Conservation (phyloP, 345 rosid genomes). For the Salix arbutifolia region DNA sequence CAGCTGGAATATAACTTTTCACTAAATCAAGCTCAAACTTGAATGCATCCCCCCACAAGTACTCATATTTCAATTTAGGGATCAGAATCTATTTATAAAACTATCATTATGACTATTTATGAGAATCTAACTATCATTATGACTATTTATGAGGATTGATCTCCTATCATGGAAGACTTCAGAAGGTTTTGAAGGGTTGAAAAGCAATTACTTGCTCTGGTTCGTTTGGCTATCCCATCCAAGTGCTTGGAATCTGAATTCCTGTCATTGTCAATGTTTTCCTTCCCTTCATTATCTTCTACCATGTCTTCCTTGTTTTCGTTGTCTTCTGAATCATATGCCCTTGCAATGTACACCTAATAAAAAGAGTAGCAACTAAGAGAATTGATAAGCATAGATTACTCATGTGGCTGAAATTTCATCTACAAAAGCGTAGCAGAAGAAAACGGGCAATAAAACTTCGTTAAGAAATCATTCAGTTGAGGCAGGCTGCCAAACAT, state of each 20-base stretch:
- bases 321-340: constrained; percentile 17
- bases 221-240: constrained; percentile 28
- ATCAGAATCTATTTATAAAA: background rate
- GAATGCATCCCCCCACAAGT: too few species aligned
- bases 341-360: constrained; percentile 45
- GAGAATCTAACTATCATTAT: too few species aligned
- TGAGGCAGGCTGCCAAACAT: too few species aligned
- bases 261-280: background rate
- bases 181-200: background rate
- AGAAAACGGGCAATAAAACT: background rate
- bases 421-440: background rate
- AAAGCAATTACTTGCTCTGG: constrained; percentile 33
- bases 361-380: background rate
- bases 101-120: too few species aligned
- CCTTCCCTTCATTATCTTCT: constrained; percentile 10
- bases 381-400: background rate
- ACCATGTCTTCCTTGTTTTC: background rate
- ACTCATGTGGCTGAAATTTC: background rate
- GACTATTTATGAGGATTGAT: too few species aligned
- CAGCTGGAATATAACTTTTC: too few species aligned
- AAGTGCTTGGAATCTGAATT: constrained; percentile 15
- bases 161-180: background rate
- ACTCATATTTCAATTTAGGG: background rate
- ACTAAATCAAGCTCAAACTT: too few species aligned
- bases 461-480: too few species aligned